Conservation (phyloP, 345 rosid species). For the Corymbia maculata region DNA sequence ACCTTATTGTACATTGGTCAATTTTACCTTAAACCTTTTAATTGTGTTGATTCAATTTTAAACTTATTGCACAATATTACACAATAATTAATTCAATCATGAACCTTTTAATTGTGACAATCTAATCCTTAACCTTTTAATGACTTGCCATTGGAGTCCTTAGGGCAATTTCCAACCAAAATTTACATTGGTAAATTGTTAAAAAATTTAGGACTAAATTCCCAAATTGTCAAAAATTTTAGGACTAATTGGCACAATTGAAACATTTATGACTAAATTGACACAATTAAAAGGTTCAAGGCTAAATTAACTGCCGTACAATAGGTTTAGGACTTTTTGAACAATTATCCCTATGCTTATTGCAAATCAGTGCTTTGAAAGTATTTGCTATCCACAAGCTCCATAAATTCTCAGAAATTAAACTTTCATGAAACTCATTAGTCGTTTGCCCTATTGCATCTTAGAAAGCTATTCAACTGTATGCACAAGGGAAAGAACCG, state of each 20-base stretch:
- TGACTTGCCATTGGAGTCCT: not conserved
- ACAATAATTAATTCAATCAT: not conserved
- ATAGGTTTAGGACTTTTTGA: not conserved
- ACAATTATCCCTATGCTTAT: not conserved
- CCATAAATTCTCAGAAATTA: not conserved
- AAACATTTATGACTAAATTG: not conserved
- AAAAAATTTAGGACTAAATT: not conserved
- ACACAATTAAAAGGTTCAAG: not conserved
- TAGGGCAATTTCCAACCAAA: not conserved
- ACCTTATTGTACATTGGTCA: not conserved
- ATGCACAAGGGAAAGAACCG: not conserved
- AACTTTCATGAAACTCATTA: not conserved
- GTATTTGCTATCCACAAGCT: not conserved
- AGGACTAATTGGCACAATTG: too few species aligned
- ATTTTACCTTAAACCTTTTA: not conserved
- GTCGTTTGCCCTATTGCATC: not conserved
- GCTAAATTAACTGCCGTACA: not conserved
- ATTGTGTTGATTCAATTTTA: not conserved
- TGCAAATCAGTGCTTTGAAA: not conserved
- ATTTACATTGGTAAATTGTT: too few species aligned
- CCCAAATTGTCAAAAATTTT: too few species aligned
- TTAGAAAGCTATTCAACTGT: not conserved
- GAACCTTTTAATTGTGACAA: too few species aligned
- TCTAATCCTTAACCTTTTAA: too few species aligned
- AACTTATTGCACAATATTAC: not conserved